Evolutionary conservation across 768 basidiomycete genomes (phyloP).

Genomic region (Mycena sanguinolenta): DNA sequence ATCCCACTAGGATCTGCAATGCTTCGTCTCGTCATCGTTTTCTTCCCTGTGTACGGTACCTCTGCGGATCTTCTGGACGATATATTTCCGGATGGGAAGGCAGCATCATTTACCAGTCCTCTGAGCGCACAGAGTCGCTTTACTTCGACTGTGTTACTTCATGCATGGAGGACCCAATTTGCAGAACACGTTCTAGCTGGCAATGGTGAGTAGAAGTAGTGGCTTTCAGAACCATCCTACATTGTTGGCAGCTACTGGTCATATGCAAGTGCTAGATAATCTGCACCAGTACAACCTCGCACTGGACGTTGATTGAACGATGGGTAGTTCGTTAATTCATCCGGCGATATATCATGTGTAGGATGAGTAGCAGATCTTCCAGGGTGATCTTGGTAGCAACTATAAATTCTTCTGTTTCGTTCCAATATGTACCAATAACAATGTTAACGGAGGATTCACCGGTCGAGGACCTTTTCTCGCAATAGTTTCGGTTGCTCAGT

Average conservation of each 20-base stretch:
- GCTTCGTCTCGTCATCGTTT: constrained; percentile 7
- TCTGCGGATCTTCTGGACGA: neutral
- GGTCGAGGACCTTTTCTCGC: no score
- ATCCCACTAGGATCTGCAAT: no score
- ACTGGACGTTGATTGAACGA: constrained; percentile 1
- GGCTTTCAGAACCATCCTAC: neutral
- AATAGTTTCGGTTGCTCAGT: no score
- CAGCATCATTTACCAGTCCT: constrained; percentile 1
- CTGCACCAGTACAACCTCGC: no score
- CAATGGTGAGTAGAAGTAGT: neutral
- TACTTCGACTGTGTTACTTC: neutral
- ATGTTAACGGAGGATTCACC: no score
- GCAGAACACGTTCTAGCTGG: constrained; percentile 16
- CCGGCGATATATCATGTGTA: no score
- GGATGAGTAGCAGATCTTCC: no score
- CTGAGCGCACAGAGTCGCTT: constrained; percentile 12
- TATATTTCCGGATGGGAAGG: constrained; percentile 2
- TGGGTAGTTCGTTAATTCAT: neutral
- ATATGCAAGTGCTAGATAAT: constrained; percentile 10
- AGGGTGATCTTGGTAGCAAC: no score
- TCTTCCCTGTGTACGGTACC: neutral
- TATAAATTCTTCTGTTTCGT: no score
- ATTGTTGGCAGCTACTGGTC: neutral
- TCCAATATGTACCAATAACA: no score
- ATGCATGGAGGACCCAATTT: constrained; percentile 6